Percentiles rank a stretch among this genome's conserved stretches.
Evolutionary conservation across 352 stramenopile species (phyloP).

Genomic region (Pythium insidiosum): DNA sequence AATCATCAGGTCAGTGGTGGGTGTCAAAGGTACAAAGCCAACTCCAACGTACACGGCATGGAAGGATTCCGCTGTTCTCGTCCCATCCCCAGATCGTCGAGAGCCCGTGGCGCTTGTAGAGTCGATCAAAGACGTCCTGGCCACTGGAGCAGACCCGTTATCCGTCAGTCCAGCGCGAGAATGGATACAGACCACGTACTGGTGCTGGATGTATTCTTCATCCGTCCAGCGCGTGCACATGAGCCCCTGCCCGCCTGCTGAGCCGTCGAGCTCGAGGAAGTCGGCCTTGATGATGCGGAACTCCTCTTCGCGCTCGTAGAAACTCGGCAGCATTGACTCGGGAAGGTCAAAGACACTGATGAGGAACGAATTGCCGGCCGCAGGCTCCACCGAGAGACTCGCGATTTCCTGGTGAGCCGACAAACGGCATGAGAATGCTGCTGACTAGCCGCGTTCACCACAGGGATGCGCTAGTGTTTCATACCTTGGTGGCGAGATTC

Average conservation of each 20-base stretch:
- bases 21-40: no score
- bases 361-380: constrained; percentile 43
- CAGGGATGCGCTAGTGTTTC: no score
- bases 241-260: constrained; percentile 35
- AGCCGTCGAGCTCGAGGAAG: constrained; percentile 58
- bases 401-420: constrained; percentile 70
- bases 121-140: constrained; percentile 62
- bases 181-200: constrained; percentile 12
- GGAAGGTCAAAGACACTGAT: constrained; percentile 71
- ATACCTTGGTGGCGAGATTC: constrained; percentile 74
- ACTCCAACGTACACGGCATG: constrained; percentile 51
- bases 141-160: constrained; percentile 33
- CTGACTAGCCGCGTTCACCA: no score
- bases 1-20: no score
- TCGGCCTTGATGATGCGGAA: constrained; percentile 80
- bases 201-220: constrained; percentile 66
- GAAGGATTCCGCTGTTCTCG: constrained; percentile 70
- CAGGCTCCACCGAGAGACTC: constrained; percentile 72
- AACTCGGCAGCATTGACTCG: constrained; percentile 38
- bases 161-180: not conserved
- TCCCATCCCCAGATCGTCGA: constrained; percentile 90
- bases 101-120: constrained; percentile 83
- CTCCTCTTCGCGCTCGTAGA: constrained; percentile 84
- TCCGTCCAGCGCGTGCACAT: constrained; percentile 87
- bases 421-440: no score